A percentile compares a stretch with the other conserved stretches of the same genome.
These are phyloP conservation scores for Geum urbanum DNA, from an alignment of 306 rosid genomes.

Conservation along the genomic window DNA sequence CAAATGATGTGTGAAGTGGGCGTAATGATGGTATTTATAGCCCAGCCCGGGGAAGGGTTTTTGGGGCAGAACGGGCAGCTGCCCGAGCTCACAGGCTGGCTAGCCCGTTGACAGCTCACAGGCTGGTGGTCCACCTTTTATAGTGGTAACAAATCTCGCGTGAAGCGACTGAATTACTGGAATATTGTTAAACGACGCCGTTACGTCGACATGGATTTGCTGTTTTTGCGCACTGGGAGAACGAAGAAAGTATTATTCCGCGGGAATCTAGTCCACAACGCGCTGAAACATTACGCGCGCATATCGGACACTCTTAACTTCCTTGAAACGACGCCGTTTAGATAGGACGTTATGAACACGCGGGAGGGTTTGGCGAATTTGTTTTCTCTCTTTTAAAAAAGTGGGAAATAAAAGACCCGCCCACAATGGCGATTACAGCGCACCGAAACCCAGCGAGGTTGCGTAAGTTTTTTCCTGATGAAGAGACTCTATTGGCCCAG, in stretches of 20 bases:
- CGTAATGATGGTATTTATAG: constrained; percentile 28
- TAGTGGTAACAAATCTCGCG: not conserved
- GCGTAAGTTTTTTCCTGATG: not conserved
- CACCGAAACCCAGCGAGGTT: constrained; percentile 2
- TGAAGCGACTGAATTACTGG: not conserved
- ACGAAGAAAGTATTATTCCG: not conserved
- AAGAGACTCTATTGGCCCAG: not conserved
- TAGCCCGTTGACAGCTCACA: constrained; percentile 47
- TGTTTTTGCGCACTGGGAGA: not conserved
- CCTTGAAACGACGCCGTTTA: not conserved
- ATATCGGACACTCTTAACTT: not conserved
- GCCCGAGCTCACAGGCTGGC: constrained; percentile 65
- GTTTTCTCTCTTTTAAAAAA: not conserved
- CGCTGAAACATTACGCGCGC: constrained; percentile 3
- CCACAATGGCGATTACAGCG: constrained; percentile 2
- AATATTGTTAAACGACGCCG: not conserved
- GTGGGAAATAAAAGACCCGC: not conserved
- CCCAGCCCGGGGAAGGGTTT: not conserved
- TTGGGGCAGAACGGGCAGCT: constrained; percentile 60
- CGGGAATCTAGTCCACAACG: not conserved
- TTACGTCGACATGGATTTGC: not conserved
- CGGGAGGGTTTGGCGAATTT: not conserved
- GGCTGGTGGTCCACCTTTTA: constrained; percentile 12
- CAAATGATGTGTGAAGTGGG: not conserved
- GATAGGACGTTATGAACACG: not conserved